These are phyloP conservation scores for Ormosia semicastrata DNA, from an alignment of 306 rosid genomes.

Conservation along the genomic window DNA sequence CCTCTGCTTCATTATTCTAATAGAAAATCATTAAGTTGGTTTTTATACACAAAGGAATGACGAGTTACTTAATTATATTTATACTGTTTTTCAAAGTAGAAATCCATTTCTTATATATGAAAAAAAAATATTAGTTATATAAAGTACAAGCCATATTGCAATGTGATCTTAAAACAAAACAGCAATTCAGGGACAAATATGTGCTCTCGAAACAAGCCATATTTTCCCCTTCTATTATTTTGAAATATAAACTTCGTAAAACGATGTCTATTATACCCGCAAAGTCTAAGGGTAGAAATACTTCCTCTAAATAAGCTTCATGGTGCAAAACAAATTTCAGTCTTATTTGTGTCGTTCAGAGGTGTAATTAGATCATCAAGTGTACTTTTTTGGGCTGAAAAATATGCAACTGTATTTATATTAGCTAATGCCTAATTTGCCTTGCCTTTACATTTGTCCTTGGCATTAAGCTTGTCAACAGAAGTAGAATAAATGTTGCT, in stretches of 20 bases:
- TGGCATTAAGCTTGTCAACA: not conserved
- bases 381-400: not conserved
- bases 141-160: no score
- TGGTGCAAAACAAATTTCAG: not conserved
- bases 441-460: conserved; percentile 8
- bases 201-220: no score
- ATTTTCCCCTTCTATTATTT: not conserved
- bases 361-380: not conserved
- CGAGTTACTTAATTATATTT: no score
- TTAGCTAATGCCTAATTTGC: not conserved
- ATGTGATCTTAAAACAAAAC: no score
- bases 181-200: no score
- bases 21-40: no score
- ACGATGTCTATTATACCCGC: not conserved
- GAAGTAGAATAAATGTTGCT: not conserved
- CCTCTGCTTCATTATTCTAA: no score
- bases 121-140: no score
- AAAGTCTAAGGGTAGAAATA: not conserved
- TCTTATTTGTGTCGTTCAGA: not conserved
- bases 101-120: no score
- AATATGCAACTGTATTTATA: not conserved
- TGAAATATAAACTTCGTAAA: not conserved
- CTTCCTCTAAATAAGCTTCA: not conserved
- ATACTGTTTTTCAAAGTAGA: no score
- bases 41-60: no score